These are phyloP conservation scores for Botrytis fabae DNA, from an alignment of 2,329 filamentous ascomycete genomes.

Conservation along the genomic window DNA sequence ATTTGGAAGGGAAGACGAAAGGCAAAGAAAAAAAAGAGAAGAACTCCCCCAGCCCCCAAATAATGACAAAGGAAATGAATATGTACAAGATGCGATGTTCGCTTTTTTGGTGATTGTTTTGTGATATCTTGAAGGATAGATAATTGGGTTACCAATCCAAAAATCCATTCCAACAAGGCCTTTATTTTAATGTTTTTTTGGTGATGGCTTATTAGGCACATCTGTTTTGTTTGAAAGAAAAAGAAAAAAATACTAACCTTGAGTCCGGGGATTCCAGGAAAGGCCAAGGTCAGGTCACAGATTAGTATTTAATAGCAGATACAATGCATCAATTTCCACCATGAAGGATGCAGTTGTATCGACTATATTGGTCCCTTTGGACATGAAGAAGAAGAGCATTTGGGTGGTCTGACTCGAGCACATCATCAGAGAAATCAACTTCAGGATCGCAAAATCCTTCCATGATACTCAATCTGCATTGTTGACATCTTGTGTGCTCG, in stretches of 20 bases:
- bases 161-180: slow-evolving; percentile 6
- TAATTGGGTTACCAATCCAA: slow-evolving; percentile 20
- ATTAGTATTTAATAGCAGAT: slow-evolving; percentile 20
- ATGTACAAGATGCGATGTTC: slow-evolving; percentile 21
- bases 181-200: slow-evolving; percentile 23
- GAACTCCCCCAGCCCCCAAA: not conserved
- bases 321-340: not conserved
- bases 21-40: not conserved
- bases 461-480: not conserved
- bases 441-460: slow-evolving; percentile 8
- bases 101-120: slow-evolving; percentile 24
- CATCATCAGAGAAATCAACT: not conserved
- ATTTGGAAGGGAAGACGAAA: too few relatives aligned
- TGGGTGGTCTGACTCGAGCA: not conserved
- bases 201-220: slow-evolving; percentile 20
- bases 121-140: slow-evolving; percentile 19
- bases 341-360: slow-evolving; percentile 11
- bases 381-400: not conserved
- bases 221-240: slow-evolving; percentile 16
- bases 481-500: not conserved
- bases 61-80: slow-evolving; percentile 11
- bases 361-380: not conserved
- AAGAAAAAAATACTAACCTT: slow-evolving; percentile 13
- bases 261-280: slow-evolving; percentile 11
- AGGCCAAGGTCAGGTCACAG: slow-evolving; percentile 18